phyloP scores from a whole-genome alignment of 106 monocot genomes.

The Dendrobium officinale region DNA sequence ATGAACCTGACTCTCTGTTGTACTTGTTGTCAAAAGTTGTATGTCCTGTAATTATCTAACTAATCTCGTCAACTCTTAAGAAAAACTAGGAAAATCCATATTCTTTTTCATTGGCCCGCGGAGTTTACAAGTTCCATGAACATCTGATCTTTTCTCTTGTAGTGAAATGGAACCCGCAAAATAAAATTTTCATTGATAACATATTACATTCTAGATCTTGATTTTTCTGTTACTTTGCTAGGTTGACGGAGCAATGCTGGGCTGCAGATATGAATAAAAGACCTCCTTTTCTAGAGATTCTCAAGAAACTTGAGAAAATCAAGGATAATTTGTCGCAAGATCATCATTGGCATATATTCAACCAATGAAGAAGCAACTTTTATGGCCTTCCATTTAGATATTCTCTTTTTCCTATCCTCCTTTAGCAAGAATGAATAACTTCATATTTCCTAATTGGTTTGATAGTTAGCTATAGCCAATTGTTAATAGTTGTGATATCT shows the following conservation, averaged over 20 bases:
- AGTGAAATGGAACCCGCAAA: background rate
- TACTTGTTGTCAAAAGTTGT: no score
- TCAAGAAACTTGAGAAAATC: constrained; percentile 81
- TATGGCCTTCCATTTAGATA: background rate
- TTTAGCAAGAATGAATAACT: background rate
- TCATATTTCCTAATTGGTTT: no score
- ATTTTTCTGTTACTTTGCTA: constrained; percentile 9
- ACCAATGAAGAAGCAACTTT: background rate
- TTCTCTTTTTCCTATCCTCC: background rate
- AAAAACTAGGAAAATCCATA: no score
- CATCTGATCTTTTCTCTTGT: background rate
- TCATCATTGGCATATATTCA: constrained; percentile 63
- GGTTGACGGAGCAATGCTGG: constrained; percentile 82
- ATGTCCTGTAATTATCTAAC: no score
- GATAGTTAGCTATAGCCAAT: background rate
- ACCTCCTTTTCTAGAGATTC: constrained; percentile 81
- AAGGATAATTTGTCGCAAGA: constrained; percentile 59
- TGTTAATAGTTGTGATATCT: background rate
- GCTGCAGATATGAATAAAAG: constrained; percentile 63
- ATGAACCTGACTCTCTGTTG: background rate
- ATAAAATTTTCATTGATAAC: background rate
- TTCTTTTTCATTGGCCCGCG: no score
- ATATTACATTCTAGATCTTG: background rate
- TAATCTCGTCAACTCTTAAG: no score
- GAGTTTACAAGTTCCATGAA: background rate